These are phyloP conservation scores for Begonia fuchsioides DNA, from an alignment of 306 rosid species.

Conservation along the genomic window DNA sequence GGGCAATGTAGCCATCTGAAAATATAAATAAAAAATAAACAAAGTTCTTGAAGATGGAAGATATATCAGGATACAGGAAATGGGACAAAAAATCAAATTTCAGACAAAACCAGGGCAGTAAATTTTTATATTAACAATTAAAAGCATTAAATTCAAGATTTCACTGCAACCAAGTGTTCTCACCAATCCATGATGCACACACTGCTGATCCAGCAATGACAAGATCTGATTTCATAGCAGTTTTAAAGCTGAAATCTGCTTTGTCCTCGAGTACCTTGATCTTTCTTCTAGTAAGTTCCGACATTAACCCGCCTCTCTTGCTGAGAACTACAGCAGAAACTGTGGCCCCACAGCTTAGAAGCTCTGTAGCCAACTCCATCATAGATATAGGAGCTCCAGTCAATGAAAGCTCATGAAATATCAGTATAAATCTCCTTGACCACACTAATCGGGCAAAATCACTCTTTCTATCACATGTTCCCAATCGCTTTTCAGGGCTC, in stretches of 20 bases:
- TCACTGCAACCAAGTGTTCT: conserved; percentile 9
- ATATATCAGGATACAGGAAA: no score
- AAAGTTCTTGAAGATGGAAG: no score
- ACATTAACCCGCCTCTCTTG: conserved; percentile 83
- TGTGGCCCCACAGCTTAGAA: conserved; percentile 70
- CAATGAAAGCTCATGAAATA: conserved; percentile 93
- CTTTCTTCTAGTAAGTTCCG: conserved; percentile 61
- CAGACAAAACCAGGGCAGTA: no score
- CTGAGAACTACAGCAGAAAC: conserved; percentile 84
- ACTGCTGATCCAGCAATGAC: conserved; percentile 88
- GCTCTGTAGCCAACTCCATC: conserved; percentile 87
- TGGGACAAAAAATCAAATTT: no score
- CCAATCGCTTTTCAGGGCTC: conserved; percentile 52
- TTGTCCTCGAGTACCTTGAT: conserved; percentile 84
- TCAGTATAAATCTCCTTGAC: conserved; percentile 64
- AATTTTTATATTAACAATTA: no score
- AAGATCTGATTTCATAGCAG: conserved; percentile 62
- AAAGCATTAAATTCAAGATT: no score
- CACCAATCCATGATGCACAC: conserved; percentile 94
- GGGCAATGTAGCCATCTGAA: conserved; percentile 65
- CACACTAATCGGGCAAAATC: conserved; percentile 57
- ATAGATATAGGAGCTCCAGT: conserved; percentile 95
- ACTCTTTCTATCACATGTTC: conserved; percentile 51
- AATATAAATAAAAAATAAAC: neutral
- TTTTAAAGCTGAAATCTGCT: conserved; percentile 49